Base-by-base conservation (phyloP, 2,329 filamentous ascomycete species). In the Fusarium foetens region DNA sequence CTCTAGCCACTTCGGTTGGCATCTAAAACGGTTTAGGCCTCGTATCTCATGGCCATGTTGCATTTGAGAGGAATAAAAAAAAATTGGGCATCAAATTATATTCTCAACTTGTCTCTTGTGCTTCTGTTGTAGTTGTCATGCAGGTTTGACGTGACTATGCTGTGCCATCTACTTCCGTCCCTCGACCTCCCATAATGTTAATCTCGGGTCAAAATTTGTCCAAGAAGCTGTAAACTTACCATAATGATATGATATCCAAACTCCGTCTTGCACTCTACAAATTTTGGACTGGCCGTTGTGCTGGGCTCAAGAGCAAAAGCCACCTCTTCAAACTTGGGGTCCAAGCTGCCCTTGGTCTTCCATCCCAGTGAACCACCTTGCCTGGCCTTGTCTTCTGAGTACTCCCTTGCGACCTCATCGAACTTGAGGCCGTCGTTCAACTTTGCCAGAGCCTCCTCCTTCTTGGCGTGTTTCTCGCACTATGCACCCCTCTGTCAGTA, bases 161-260 rank as follows among this genome's bases (percentile, higher is more conserved):
- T 11, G 25, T 27, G 29, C 25, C n/a, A 27, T 33, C 74, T 79
- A 84, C 66, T 84, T 84, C 31, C 81, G 79, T 35, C 83, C 83
- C 66, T 84, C 83, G 10, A 84, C 81, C 83, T 83, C 31, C 8
- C 29, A 17, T 11, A 16, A 12, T 38, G 41, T 76, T 57, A 75
- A 58, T 35, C 19, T 36, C 7, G 21, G 11, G 27, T 29, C 23
- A 21, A 46, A 14, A 25, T 13, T 14, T 33, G 10, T 31, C 7
- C 1, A 23, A n/a, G 7, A 39, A 13, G 17, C 3, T 6, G 12
- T 17, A 29, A n/a, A 76, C 81, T 59, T 68, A 94, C 92, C 90
- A 94, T 94, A 72, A 95, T 89, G 71, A 95, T 90, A 80, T 95
- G 93, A 83, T 94, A 94, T 2, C 93, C 93, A 81, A 93, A 91